phyloP scores from a whole-genome alignment of 192 early-diverging fungal genomes.

The Entomortierella lignicola region DNA sequence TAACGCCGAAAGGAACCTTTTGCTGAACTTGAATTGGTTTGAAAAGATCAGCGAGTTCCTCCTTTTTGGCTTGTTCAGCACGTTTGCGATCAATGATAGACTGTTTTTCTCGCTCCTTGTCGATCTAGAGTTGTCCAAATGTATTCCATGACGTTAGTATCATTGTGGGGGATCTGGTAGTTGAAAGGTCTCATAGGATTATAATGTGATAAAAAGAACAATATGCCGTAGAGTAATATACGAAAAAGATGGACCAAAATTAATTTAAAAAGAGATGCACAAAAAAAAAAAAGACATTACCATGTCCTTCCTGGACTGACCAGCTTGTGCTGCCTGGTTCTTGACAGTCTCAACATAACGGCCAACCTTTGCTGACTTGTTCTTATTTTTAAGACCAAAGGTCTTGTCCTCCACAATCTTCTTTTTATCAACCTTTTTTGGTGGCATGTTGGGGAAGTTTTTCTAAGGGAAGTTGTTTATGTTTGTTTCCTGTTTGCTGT shows the following conservation, averaged over 20 bases:
- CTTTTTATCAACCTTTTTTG: conserved; percentile 81
- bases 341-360: conserved; percentile 94
- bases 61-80: conserved; percentile 87
- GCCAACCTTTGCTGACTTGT: conserved; percentile 92
- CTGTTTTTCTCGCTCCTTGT: conserved; percentile 74
- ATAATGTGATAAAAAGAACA: no score
- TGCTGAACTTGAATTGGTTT: conserved; percentile 86
- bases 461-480: no score
- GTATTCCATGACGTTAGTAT: no score
- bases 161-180: no score
- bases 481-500: no score
- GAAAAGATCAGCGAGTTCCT: conserved; percentile 91
- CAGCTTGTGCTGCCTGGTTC: conserved; percentile 76
- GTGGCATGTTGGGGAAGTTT: conserved; percentile 71
- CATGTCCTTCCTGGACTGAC: conserved; percentile 63
- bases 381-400: conserved; percentile 99
- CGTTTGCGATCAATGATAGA: conserved; percentile 74
- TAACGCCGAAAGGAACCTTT: conserved; percentile 98
- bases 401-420: conserved; percentile 96
- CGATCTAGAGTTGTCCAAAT: conserved; percentile 56
- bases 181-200: no score
- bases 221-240: no score
- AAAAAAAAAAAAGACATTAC: conserved; percentile 27
- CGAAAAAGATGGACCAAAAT: no score
- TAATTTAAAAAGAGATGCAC: neutral